Conservation (phyloP, 2,329 filamentous ascomycete species). For the Botryotinia calthae region DNA sequence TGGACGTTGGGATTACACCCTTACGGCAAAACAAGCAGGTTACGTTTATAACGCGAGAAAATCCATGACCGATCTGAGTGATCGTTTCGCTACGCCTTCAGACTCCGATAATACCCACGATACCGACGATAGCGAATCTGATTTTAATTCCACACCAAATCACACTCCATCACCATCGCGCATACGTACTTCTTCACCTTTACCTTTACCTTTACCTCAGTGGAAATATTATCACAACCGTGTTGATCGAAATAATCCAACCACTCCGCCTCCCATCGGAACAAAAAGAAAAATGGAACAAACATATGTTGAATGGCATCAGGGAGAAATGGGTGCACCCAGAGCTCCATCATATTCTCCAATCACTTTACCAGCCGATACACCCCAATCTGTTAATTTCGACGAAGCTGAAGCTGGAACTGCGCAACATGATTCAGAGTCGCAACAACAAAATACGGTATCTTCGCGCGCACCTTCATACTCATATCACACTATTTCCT, state of each 20-base stretch:
- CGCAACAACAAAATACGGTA: not conserved
- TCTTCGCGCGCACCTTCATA: not conserved
- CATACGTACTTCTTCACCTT: not conserved
- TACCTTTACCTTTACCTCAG: not conserved
- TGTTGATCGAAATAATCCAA: not conserved
- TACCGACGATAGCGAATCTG: not conserved
- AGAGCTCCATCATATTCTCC: not conserved
- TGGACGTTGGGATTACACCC: not conserved
- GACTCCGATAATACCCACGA: not conserved
- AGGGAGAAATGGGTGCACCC: not conserved
- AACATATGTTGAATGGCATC: not conserved
- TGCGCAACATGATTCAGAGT: not conserved
- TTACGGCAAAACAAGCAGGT: not conserved
- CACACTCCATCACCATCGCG: not conserved
- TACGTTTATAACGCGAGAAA: not conserved
- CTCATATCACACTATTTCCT: no score
- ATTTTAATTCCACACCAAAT: not conserved
- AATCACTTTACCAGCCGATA: not conserved
- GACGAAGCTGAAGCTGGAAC: not conserved
- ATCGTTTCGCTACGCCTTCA: not conserved
- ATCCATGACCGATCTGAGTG: not conserved
- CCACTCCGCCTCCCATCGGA: not conserved
- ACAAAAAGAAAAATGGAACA: constrained; percentile 3
- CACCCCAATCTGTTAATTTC: not conserved
- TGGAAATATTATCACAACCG: not conserved